Conservation (phyloP, 306 rosid genomes). For the Ormosia semicastrata region DNA sequence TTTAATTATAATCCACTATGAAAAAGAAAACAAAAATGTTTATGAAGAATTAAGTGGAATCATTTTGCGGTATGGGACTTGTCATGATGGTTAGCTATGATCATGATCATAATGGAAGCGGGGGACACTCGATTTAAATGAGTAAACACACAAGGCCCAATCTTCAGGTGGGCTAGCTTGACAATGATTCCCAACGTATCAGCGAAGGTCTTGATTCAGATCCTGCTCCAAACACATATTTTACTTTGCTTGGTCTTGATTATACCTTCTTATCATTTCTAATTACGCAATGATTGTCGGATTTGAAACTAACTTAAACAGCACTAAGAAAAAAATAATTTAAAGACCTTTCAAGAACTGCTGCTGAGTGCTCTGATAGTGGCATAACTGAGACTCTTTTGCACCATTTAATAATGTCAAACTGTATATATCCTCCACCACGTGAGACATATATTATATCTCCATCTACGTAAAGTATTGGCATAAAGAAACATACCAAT, state of each 20-base stretch:
- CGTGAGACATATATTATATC: neutral
- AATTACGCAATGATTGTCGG: neutral
- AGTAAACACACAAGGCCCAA: neutral
- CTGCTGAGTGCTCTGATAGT: neutral
- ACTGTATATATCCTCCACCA: neutral
- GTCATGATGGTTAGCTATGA: neutral
- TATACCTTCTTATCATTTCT: neutral
- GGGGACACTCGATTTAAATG: neutral
- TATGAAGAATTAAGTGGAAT: neutral
- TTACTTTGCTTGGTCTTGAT: neutral
- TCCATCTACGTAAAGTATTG: neutral
- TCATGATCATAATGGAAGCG: neutral
- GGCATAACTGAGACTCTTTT: neutral
- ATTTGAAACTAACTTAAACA: neutral
- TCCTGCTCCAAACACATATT: neutral
- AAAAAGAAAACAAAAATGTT: neutral
- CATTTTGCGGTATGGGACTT: neutral
- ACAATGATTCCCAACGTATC: neutral
- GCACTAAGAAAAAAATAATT: neutral
- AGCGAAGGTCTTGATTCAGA: neutral
- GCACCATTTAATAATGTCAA: neutral
- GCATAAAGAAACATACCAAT: neutral
- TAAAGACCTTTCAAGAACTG: neutral
- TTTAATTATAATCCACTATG: neutral
- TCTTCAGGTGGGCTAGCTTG: neutral